A percentile compares a stretch with the other conserved stretches of the same genome.
Evolutionary conservation across 306 rosid species (phyloP).

Genomic region (Rosa chinensis): DNA sequence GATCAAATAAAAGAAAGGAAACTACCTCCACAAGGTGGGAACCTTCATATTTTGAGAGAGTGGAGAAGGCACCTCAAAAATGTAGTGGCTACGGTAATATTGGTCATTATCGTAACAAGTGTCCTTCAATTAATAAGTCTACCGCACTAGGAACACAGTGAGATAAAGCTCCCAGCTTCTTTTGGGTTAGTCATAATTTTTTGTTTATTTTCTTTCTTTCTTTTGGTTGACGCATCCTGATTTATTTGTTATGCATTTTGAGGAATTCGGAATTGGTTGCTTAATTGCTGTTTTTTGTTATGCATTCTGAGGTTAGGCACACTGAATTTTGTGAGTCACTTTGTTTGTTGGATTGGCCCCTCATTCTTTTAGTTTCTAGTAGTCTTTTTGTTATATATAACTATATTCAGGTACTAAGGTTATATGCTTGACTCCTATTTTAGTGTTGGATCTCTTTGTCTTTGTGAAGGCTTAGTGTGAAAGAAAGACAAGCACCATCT

Average conservation of each 20-base stretch:
- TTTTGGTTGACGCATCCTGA: background rate
- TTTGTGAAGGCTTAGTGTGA: too few relatives aligned
- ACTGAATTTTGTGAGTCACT: too few relatives aligned
- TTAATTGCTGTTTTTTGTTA: too few relatives aligned
- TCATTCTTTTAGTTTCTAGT: too few relatives aligned
- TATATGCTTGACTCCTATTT: too few relatives aligned
- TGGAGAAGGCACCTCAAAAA: background rate
- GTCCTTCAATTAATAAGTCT: background rate
- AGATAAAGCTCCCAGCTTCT: background rate
- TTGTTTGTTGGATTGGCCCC: too few relatives aligned
- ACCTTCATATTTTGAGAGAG: background rate
- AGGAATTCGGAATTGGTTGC: too few relatives aligned
- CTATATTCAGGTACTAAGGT: too few relatives aligned
- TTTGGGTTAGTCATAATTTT: background rate
- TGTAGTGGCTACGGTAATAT: background rate
- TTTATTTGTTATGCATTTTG: too few relatives aligned
- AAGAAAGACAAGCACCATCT: background rate
- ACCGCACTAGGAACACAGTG: background rate
- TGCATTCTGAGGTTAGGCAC: too few relatives aligned
- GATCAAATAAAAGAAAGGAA: background rate
- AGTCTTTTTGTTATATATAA: too few relatives aligned
- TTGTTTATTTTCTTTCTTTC: background rate
- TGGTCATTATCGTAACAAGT: background rate
- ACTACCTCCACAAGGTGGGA: background rate
- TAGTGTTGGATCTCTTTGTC: too few relatives aligned